A percentile compares a stretch with the other conserved stretches of the same genome.
phyloP scores from a whole-genome alignment of 1,139 yeast genomes.

The Lodderomyces parapsilosis region DNA sequence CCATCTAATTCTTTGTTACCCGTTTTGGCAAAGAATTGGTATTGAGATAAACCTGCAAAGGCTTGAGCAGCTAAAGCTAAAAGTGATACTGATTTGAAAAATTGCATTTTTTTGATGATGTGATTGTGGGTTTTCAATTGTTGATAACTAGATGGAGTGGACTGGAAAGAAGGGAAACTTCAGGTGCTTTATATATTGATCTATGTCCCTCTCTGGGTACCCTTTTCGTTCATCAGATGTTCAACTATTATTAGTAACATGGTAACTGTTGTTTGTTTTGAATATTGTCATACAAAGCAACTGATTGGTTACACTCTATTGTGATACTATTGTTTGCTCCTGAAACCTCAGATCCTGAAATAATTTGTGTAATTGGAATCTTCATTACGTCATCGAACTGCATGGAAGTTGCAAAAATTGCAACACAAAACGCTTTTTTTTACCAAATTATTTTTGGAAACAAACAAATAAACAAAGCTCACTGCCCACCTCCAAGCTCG shows the following conservation, averaged over 20 bases:
- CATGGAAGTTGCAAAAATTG: background rate
- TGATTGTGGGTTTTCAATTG: background rate
- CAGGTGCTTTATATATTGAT: background rate
- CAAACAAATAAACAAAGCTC: constrained; percentile 1
- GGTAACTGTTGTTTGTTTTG: background rate
- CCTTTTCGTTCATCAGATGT: background rate
- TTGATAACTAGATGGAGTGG: background rate
- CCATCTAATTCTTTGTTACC: constrained; percentile 22
- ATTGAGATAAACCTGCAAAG: constrained; percentile 18
- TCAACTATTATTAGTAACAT: background rate
- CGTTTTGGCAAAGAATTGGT: constrained; percentile 22
- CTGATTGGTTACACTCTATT: background rate
- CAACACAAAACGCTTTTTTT: background rate
- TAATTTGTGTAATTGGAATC: background rate
- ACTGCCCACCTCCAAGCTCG: background rate
- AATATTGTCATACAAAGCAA: too few species aligned
- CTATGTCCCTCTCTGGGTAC: background rate
- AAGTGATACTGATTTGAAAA: constrained; percentile 17
- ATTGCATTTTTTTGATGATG: constrained; percentile 9
- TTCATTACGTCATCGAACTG: background rate
- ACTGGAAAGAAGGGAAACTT: background rate
- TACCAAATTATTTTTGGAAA: background rate
- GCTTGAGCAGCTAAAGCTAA: constrained; percentile 20
- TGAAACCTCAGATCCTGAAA: background rate
- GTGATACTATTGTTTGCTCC: background rate